These are phyloP conservation scores for Diaporthe sp. DNA, from an alignment of 2,329 filamentous ascomycete genomes.

Conservation along the genomic window DNA sequence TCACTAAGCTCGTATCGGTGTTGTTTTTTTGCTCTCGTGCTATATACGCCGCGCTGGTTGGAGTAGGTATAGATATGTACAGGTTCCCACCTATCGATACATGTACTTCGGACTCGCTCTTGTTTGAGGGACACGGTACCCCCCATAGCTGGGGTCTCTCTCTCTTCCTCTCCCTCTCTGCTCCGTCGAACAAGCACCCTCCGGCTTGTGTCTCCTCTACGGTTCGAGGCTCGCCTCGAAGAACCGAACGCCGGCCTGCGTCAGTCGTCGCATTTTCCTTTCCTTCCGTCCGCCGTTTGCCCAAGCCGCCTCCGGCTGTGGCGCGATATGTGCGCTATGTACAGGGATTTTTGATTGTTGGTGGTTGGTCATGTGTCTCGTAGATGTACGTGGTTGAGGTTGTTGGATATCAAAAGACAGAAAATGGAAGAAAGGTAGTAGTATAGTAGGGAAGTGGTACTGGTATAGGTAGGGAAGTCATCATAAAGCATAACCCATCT, in stretches of 20 bases:
- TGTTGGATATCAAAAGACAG: slow-evolving; percentile 14
- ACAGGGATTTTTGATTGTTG: slow-evolving; percentile 17
- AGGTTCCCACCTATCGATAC: slow-evolving; percentile 17
- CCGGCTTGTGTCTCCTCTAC: background rate
- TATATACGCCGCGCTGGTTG: background rate
- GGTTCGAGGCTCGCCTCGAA: slow-evolving; percentile 5
- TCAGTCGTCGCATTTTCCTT: background rate
- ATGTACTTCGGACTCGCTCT: slow-evolving; percentile 25
- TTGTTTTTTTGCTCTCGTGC: background rate
- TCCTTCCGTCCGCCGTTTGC: background rate
- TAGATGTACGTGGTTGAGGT: slow-evolving; percentile 2
- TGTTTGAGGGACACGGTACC: background rate
- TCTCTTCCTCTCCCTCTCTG: too few species aligned
- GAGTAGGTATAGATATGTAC: slow-evolving; percentile 13
- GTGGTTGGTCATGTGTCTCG: slow-evolving; percentile 22
- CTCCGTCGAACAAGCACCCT: background rate
- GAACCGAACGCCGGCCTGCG: background rate
- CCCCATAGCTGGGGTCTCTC: background rate
- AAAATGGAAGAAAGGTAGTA: slow-evolving; percentile 5
- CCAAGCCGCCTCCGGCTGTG: background rate
- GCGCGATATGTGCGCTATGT: slow-evolving; percentile 18
- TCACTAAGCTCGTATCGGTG: background rate
- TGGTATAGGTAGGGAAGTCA: slow-evolving; percentile 7
- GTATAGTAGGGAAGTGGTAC: background rate
- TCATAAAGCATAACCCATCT: slow-evolving; percentile 35